These are phyloP conservation scores for Ustilago esculenta DNA, from an alignment of 1,284 basidiomycete genomes.

Conservation along the genomic window DNA sequence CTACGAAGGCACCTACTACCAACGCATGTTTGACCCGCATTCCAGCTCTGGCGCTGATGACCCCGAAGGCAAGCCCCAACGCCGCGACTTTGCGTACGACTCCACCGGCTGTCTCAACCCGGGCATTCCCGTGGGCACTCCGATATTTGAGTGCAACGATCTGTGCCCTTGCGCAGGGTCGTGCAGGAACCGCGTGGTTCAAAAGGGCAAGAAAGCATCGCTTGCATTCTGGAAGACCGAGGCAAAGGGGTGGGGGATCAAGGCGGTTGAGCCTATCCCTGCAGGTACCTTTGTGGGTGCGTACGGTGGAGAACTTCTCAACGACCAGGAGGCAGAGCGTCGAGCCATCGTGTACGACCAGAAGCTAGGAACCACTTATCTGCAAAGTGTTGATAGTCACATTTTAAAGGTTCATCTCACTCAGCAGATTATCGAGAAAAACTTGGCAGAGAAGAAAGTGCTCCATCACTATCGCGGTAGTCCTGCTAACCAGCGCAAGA, in stretches of 20 bases:
- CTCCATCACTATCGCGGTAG: slow-evolving; percentile 19
- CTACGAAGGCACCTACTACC: slow-evolving; percentile 6
- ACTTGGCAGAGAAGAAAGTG: slow-evolving; percentile 8
- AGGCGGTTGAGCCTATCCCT: slow-evolving; percentile 52
- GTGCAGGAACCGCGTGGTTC: slow-evolving; percentile 85
- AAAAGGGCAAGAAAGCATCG: slow-evolving; percentile 74
- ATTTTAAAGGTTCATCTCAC: slow-evolving; percentile 71
- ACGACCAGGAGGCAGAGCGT: slow-evolving; percentile 74
- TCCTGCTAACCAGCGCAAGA: neutral
- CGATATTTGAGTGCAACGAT: slow-evolving; percentile 87
- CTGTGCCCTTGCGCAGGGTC: slow-evolving; percentile 79
- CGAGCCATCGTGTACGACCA: slow-evolving; percentile 78
- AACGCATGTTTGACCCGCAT: slow-evolving; percentile 8
- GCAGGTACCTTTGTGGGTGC: slow-evolving; percentile 80
- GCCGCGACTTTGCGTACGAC: slow-evolving; percentile 40
- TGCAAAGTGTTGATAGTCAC: slow-evolving; percentile 83
- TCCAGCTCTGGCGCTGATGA: neutral
- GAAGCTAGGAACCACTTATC: slow-evolving; percentile 78
- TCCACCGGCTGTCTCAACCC: slow-evolving; percentile 17
- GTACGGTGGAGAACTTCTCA: slow-evolving; percentile 84
- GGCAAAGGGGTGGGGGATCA: slow-evolving; percentile 76
- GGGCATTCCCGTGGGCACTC: slow-evolving; percentile 63
- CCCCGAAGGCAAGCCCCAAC: neutral
- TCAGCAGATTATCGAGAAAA: slow-evolving; percentile 31
- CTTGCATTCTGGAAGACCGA: slow-evolving; percentile 73